Conservation (phyloP, 768 basidiomycete species). For the Collybiopsis confluens region DNA sequence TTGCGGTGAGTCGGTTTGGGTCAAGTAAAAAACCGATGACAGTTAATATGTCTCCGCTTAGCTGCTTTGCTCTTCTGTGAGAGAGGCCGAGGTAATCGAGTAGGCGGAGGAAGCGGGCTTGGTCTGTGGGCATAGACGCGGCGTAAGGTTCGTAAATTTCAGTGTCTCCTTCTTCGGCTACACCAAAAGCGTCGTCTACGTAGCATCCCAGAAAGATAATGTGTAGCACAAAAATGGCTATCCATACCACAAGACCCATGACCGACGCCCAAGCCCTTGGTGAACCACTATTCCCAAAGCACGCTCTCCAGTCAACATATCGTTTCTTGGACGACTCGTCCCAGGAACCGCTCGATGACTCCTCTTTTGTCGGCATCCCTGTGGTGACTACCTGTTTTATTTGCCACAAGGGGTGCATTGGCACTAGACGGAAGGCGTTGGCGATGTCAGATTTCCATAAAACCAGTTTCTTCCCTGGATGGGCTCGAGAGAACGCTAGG, state of each 20-base stretch:
- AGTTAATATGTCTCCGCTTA: slow-evolving; percentile 23
- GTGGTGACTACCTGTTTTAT: slow-evolving; percentile 18
- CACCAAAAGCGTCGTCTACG: neutral
- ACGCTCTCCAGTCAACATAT: slow-evolving; percentile 19
- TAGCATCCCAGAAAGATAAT: neutral
- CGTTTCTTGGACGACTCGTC: neutral
- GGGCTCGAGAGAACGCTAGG: slow-evolving; percentile 8
- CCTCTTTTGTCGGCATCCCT: slow-evolving; percentile 9
- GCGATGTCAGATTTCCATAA: slow-evolving; percentile 22
- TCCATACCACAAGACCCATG: slow-evolving; percentile 25
- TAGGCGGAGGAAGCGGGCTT: slow-evolving; percentile 29
- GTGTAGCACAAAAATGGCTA: slow-evolving; percentile 14
- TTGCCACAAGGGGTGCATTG: slow-evolving; percentile 21
- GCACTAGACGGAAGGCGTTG: slow-evolving; percentile 17
- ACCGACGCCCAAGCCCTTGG: slow-evolving; percentile 18
- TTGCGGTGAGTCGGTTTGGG: slow-evolving; percentile 24
- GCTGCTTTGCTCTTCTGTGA: slow-evolving; percentile 35
- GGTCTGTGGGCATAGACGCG: slow-evolving; percentile 8
- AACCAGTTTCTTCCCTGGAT: slow-evolving; percentile 4
- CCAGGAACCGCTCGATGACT: neutral
- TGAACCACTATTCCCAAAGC: slow-evolving; percentile 17
- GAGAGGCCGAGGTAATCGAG: slow-evolving; percentile 38
- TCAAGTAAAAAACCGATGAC: slow-evolving; percentile 39
- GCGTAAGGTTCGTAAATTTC: neutral
- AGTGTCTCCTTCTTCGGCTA: neutral